phyloP scores from a whole-genome alignment of 768 basidiomycete species.

The Coprinopsis strossmayeri region DNA sequence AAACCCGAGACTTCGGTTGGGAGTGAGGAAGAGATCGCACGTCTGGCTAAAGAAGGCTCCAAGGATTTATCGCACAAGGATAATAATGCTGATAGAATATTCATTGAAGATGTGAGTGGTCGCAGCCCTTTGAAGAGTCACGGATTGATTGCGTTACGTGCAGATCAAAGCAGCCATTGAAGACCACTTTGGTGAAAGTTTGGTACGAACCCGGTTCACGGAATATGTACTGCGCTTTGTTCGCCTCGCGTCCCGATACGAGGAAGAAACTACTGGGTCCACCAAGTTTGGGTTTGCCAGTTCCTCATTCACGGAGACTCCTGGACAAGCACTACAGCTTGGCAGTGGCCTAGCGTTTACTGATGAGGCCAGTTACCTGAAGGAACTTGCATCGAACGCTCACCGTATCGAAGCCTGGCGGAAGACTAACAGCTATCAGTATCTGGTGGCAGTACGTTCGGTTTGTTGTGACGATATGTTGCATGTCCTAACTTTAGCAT shows the following conservation, averaged over 20 bases:
- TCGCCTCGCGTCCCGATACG: constrained; percentile 83
- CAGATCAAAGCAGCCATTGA: constrained; percentile 83
- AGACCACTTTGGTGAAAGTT: constrained; percentile 86
- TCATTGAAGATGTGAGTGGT: constrained; percentile 86
- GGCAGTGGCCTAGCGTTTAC: constrained; percentile 79
- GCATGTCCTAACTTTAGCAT: neutral
- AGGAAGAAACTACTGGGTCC: constrained; percentile 72
- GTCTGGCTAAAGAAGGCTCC: constrained; percentile 48
- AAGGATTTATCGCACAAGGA: constrained; percentile 59
- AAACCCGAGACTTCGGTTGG: constrained; percentile 57
- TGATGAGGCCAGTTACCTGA: constrained; percentile 59
- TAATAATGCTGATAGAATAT: constrained; percentile 67
- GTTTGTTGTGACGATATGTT: constrained; percentile 1
- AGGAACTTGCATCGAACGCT: constrained; percentile 71
- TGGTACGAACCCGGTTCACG: constrained; percentile 83
- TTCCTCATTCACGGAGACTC: constrained; percentile 40
- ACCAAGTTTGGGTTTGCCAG: constrained; percentile 75
- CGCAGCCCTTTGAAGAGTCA: neutral
- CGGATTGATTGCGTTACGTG: no score
- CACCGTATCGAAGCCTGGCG: constrained; percentile 93
- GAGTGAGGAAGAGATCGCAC: constrained; percentile 68
- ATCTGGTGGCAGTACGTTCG: constrained; percentile 52
- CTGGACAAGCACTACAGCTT: constrained; percentile 42
- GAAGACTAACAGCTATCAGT: constrained; percentile 71
- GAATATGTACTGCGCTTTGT: constrained; percentile 89